Conservation (phyloP, 805 yeast species). For the Starmerella apis region DNA sequence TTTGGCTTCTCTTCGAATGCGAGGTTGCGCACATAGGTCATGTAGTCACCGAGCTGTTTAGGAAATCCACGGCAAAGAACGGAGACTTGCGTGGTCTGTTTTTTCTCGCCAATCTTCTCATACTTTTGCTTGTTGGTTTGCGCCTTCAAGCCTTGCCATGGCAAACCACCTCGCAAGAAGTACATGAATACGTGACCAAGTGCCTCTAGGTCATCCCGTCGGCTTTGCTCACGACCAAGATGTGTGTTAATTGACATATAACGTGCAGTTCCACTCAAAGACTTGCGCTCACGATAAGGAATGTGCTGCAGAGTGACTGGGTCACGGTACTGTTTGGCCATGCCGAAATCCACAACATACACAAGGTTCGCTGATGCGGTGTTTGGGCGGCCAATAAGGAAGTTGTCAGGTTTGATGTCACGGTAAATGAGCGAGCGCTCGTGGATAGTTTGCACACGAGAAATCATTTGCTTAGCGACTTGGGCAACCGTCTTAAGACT, state of each 20-base stretch:
- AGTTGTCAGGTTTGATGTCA: conserved; percentile 96
- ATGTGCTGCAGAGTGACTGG: conserved; percentile 92
- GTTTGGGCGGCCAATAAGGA: conserved; percentile 81
- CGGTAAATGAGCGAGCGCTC: conserved; percentile 84
- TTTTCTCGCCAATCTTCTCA: conserved; percentile 94
- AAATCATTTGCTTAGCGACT: conserved; percentile 90
- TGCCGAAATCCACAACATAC: conserved; percentile 91
- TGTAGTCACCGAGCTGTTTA: conserved; percentile 82
- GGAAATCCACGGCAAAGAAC: conserved; percentile 87
- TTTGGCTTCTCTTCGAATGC: conserved; percentile 92
- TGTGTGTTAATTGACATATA: conserved; percentile 98
- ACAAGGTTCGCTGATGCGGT: conserved; percentile 74
- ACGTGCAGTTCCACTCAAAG: conserved; percentile 95
- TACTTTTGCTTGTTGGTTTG: conserved; percentile 96
- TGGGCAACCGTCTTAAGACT: conserved; percentile 80
- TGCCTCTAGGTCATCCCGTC: conserved; percentile 94
- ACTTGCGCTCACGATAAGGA: conserved; percentile 92
- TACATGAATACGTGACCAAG: conserved; percentile 95
- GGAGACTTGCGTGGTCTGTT: conserved; percentile 74
- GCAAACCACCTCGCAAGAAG: conserved; percentile 76
- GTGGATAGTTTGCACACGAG: conserved; percentile 76
- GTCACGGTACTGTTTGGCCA: conserved; percentile 97
- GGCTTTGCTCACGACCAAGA: conserved; percentile 89
- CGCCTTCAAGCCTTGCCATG: conserved; percentile 98
- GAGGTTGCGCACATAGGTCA: conserved; percentile 76